phyloP scores from a whole-genome alignment of 306 rosid species.

The Casuarina equisetifolia region DNA sequence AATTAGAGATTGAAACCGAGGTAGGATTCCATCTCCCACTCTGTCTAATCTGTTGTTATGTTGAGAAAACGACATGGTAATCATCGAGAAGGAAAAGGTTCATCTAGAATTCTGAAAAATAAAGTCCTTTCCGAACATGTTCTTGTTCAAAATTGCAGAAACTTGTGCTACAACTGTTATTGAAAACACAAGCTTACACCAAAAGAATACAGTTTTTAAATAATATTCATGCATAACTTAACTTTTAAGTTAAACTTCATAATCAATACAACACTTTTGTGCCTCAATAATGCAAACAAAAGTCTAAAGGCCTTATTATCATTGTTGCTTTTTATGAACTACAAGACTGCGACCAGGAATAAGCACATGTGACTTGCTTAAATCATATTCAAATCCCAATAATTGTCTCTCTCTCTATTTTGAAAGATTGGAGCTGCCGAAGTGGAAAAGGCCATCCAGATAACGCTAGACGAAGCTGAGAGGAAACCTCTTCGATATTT shows the following conservation, averaged over 20 bases:
- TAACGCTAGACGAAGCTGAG: conserved; percentile 29
- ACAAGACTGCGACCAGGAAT: not conserved
- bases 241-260: too few relatives aligned
- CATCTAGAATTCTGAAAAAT: too few relatives aligned
- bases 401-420: not conserved
- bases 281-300: too few relatives aligned
- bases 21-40: conserved; percentile 11
- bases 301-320: too few relatives aligned
- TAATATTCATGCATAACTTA: too few relatives aligned
- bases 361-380: not conserved
- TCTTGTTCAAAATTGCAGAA: too few relatives aligned
- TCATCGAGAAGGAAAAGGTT: not conserved
- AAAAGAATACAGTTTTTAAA: too few relatives aligned
- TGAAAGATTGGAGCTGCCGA: conserved; percentile 25
- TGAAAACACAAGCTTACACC: too few relatives aligned
- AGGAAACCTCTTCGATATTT: conserved; percentile 19
- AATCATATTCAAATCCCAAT: not conserved
- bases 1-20: conserved; percentile 35
- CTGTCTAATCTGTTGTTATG: too few relatives aligned
- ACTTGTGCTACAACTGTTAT: too few relatives aligned
- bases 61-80: not conserved
- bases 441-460: conserved; percentile 25
- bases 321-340: not conserved
- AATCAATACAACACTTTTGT: too few relatives aligned
- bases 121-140: too few relatives aligned